These are phyloP conservation scores for Metschnikowia vanudenii DNA, from an alignment of 805 yeast species.

Conservation along the genomic window DNA sequence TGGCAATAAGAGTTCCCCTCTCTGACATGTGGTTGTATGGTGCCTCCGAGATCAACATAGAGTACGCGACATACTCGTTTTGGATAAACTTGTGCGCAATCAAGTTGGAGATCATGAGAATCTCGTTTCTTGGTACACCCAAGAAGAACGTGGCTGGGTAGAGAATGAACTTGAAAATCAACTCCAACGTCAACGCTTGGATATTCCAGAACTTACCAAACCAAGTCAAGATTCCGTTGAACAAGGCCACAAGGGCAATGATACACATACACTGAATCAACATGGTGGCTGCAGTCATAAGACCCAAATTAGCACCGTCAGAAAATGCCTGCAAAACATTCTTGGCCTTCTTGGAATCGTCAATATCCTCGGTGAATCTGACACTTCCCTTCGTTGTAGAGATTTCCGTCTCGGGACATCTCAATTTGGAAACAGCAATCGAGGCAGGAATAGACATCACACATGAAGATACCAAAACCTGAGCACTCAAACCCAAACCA, in stretches of 20 bases:
- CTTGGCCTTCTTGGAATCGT: slow-evolving; percentile 34
- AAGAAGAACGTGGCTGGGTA: slow-evolving; percentile 60
- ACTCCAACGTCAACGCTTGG: slow-evolving; percentile 48
- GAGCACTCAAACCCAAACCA: slow-evolving; percentile 60
- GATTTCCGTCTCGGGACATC: slow-evolving; percentile 58
- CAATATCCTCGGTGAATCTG: slow-evolving; percentile 45
- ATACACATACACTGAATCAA: slow-evolving; percentile 59
- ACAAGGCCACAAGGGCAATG: slow-evolving; percentile 55
- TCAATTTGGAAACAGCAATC: slow-evolving; percentile 56
- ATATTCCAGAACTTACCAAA: slow-evolving; percentile 66
- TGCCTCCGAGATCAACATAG: slow-evolving; percentile 38
- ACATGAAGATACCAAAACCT: slow-evolving; percentile 63
- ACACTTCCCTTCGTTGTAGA: slow-evolving; percentile 50
- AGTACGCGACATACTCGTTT: slow-evolving; percentile 59
- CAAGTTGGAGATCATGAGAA: slow-evolving; percentile 49
- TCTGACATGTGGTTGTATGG: slow-evolving; percentile 47
- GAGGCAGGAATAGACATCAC: slow-evolving; percentile 70
- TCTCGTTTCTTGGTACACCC: slow-evolving; percentile 45
- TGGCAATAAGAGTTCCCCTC: slow-evolving; percentile 55
- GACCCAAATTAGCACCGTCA: slow-evolving; percentile 57
- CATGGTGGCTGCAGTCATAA: slow-evolving; percentile 55
- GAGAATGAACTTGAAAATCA: slow-evolving; percentile 55
- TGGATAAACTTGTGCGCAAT: slow-evolving; percentile 59
- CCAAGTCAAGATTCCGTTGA: slow-evolving; percentile 57
- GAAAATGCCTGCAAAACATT: slow-evolving; percentile 59